Evolutionary conservation across 2,329 filamentous ascomycete genomes (phyloP).

Genomic region (Phyllosticta citrichinensis): DNA sequence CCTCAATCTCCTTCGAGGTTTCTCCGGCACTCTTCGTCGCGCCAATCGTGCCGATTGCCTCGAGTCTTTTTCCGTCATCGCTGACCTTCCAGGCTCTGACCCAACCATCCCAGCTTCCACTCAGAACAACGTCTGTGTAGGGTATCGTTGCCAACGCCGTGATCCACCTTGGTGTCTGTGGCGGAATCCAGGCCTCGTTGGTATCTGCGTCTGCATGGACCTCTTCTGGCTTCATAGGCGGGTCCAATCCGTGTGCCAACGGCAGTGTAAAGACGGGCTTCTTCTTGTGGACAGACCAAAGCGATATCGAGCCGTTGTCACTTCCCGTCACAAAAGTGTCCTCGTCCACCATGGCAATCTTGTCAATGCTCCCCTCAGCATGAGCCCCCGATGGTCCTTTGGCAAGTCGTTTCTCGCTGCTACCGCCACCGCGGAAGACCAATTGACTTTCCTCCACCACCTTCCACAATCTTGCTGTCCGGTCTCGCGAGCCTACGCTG

Average conservation of each 20-base stretch:
- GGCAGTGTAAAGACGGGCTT: conserved; percentile 76
- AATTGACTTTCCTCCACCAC: conserved; percentile 91
- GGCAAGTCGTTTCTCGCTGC: background rate
- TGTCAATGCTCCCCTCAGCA: conserved; percentile 78
- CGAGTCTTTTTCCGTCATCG: conserved; percentile 49
- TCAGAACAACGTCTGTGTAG: conserved; percentile 82
- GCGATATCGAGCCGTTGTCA: conserved; percentile 75
- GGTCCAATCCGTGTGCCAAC: conserved; percentile 77
- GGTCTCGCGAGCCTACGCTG: conserved; percentile 80
- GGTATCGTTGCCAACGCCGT: conserved; percentile 80
- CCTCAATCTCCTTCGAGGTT: background rate
- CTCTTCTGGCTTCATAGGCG: conserved; percentile 54
- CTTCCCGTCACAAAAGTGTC: conserved; percentile 86
- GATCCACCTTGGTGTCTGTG: conserved; percentile 69
- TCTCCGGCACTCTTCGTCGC: background rate
- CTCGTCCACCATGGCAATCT: conserved; percentile 80
- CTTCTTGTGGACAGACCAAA: conserved; percentile 91
- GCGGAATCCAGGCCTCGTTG: conserved; percentile 27
- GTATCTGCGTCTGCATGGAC: conserved; percentile 64
- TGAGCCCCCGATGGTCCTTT: conserved; percentile 31
- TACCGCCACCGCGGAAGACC: conserved; percentile 78
- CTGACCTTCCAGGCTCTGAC: conserved; percentile 78
- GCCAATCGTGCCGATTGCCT: conserved; percentile 55
- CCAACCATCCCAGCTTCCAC: conserved; percentile 88
- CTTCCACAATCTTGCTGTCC: conserved; percentile 90